Conservation (phyloP, 768 basidiomycete genomes). For the Phaeotremella skinneri region DNA sequence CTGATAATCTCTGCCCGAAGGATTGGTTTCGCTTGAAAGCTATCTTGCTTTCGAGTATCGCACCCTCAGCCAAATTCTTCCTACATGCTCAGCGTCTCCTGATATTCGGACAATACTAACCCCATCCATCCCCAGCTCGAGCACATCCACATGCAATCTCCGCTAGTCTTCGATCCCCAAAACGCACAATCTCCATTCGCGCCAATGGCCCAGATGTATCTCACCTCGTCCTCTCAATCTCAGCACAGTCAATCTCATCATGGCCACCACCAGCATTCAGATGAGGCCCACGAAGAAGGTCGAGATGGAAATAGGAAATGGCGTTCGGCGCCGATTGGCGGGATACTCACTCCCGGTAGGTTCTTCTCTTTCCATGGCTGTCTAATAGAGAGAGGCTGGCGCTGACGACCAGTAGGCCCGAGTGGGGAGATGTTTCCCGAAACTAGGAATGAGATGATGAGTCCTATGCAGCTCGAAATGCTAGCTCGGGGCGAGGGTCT, state of each 20-base stretch:
- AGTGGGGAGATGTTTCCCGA: slow-evolving; percentile 40
- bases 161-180: slow-evolving; percentile 35
- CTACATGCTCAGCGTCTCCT: too few species aligned
- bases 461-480: slow-evolving; percentile 44
- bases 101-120: not conserved
- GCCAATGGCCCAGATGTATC: slow-evolving; percentile 35
- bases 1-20: not conserved
- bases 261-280: slow-evolving; percentile 60
- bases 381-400: not conserved
- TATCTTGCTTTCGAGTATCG: too few species aligned
- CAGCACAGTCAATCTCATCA: slow-evolving; percentile 10
- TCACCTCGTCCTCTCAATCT: slow-evolving; percentile 17
- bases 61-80: too few species aligned
- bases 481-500: slow-evolving; percentile 21
- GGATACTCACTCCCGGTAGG: slow-evolving; percentile 67
- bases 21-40: too few species aligned
- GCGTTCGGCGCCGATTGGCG: slow-evolving; percentile 12
- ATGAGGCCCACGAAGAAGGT: slow-evolving; percentile 76
- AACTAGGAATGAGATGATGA: slow-evolving; percentile 39
- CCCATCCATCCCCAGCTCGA: slow-evolving; percentile 48
- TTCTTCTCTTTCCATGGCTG: slow-evolving; percentile 10
- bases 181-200: slow-evolving; percentile 26
- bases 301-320: slow-evolving; percentile 37
- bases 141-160: slow-evolving; percentile 50
- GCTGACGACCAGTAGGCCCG: slow-evolving; percentile 15